Evolutionary conservation across 768 basidiomycete genomes (phyloP).

Genomic region (Termitomyces sp.): DNA sequence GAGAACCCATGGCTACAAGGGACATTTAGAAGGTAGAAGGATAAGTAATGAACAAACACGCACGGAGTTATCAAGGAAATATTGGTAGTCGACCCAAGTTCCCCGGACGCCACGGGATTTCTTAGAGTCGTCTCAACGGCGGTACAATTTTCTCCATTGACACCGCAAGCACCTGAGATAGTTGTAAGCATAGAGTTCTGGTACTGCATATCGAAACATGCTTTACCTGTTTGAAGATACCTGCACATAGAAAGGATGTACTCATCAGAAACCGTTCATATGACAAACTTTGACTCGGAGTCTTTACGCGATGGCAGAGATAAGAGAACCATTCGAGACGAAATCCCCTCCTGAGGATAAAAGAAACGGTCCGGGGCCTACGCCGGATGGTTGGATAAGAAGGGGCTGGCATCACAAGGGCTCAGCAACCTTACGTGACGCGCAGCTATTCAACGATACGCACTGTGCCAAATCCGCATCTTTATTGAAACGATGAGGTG

Average conservation of each 20-base stretch:
- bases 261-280: not conserved
- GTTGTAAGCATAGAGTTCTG: not conserved
- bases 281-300: not conserved
- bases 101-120: slow-evolving; percentile 28
- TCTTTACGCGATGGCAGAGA: slow-evolving; percentile 34
- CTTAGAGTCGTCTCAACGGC: slow-evolving; percentile 33
- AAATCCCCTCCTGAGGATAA: slow-evolving; percentile 27
- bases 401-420: slow-evolving; percentile 20
- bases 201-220: not conserved
- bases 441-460: not conserved
- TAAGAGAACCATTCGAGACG: slow-evolving; percentile 24
- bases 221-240: slow-evolving; percentile 27
- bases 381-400: slow-evolving; percentile 19
- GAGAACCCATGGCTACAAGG: slow-evolving; percentile 32
- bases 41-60: slow-evolving; percentile 15
- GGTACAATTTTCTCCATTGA: slow-evolving; percentile 37
- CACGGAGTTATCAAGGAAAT: slow-evolving; percentile 41
- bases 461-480: slow-evolving; percentile 32
- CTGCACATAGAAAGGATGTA: slow-evolving; percentile 5
- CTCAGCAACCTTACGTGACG: not conserved
- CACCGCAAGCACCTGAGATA: slow-evolving; percentile 27
- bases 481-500: not conserved
- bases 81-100: slow-evolving; percentile 29
- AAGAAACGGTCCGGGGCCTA: not conserved
- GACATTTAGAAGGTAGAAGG: not conserved